A percentile compares a stretch with the other conserved stretches of the same genome.
phyloP scores from a whole-genome alignment of 768 basidiomycete genomes.

The Panellus pusillus region DNA sequence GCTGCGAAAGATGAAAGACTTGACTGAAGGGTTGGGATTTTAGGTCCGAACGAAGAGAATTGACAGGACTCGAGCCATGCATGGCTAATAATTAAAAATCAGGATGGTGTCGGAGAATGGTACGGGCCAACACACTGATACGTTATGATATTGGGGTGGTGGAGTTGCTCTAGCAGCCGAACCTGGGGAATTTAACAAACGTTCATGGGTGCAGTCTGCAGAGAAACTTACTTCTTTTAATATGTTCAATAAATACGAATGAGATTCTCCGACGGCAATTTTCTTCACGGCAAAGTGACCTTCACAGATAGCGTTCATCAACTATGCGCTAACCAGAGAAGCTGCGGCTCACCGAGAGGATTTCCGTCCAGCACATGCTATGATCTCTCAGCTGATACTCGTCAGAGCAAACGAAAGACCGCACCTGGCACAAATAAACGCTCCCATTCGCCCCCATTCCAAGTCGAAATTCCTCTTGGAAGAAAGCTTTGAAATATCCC shows the following conservation, averaged over 20 bases:
- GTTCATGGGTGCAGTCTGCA: background rate
- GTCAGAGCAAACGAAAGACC: background rate
- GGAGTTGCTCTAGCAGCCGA: slow-evolving; percentile 78
- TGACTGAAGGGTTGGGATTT: slow-evolving; percentile 85
- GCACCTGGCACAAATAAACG: slow-evolving; percentile 85
- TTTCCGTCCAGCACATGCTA: slow-evolving; percentile 90
- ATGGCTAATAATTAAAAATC: slow-evolving; percentile 46
- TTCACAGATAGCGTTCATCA: slow-evolving; percentile 19
- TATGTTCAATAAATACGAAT: slow-evolving; percentile 80
- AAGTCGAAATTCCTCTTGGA: slow-evolving; percentile 82
- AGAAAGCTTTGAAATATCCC: slow-evolving; percentile 92
- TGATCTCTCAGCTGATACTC: background rate
- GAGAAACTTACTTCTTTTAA: slow-evolving; percentile 60
- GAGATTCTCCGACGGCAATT: slow-evolving; percentile 91
- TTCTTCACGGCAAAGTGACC: slow-evolving; percentile 96
- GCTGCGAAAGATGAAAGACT: slow-evolving; percentile 27
- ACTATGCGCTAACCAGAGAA: slow-evolving; percentile 1
- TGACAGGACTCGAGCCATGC: slow-evolving; percentile 87
- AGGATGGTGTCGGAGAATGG: background rate
- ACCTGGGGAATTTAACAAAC: slow-evolving; percentile 46
- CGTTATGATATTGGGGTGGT: slow-evolving; percentile 91
- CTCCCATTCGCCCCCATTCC: slow-evolving; percentile 96
- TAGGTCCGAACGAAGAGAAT: slow-evolving; percentile 87
- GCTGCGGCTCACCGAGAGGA: slow-evolving; percentile 56
- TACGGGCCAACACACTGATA: slow-evolving; percentile 59